phyloP scores from a whole-genome alignment of 495 filamentous ascomycete species.

The Thermochaetoides thermophila region DNA sequence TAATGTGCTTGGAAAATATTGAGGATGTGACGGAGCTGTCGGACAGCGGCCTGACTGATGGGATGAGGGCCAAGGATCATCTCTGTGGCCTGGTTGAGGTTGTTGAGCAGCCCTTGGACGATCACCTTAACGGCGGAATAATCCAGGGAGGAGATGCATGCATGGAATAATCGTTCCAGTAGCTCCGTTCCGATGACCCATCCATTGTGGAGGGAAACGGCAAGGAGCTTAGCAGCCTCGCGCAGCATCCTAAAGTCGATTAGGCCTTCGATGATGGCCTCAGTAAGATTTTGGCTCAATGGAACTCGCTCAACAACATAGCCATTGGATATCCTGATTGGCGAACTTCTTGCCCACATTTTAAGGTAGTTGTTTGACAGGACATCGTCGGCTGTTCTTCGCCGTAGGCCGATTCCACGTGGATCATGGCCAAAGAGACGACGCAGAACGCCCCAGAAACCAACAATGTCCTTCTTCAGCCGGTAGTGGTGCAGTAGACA shows the following conservation, averaged over 20 bases:
- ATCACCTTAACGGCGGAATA: conserved; percentile 13
- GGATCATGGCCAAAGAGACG: conserved; percentile 21
- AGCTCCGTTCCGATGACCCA: conserved; percentile 11
- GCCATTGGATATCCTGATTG: conserved; percentile 4
- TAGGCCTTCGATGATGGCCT: conserved; percentile 24
- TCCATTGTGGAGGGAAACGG: conserved; percentile 18
- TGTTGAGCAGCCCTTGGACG: conserved; percentile 14
- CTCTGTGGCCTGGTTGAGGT: conserved; percentile 9
- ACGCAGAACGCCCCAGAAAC: conserved; percentile 24
- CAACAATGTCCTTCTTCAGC: conserved; percentile 19
- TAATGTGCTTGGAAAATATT: conserved; percentile 4
- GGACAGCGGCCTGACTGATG: not conserved
- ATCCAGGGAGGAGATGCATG: conserved; percentile 17
- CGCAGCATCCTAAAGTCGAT: conserved; percentile 21
- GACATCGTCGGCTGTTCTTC: conserved; percentile 6
- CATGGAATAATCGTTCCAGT: conserved; percentile 19
- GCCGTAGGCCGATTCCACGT: conserved; percentile 12
- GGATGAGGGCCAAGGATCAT: conserved; percentile 5
- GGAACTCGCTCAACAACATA: conserved; percentile 15
- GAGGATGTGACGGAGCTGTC: conserved; percentile 7
- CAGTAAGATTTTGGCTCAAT: conserved; percentile 13
- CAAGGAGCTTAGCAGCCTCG: conserved; percentile 21
- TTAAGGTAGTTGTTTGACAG: not conserved
- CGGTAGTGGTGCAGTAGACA: conserved; percentile 42
- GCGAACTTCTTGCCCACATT: conserved; percentile 8